Conservation (phyloP, 805 yeast genomes). For the Candida sonorensis region DNA sequence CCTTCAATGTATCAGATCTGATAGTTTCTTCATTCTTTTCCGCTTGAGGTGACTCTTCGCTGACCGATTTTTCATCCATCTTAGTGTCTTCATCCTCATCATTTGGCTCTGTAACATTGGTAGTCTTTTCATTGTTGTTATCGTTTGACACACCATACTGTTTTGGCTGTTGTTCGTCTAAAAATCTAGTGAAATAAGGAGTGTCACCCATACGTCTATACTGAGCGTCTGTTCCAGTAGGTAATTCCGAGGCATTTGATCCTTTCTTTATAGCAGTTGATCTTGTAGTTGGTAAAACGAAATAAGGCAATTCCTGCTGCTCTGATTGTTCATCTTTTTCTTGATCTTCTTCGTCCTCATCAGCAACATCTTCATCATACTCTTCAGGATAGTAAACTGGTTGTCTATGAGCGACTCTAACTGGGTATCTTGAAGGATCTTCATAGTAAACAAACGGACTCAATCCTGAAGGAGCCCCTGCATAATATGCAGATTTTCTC, state of each 20-base stretch:
- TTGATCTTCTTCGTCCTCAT: constrained; percentile 1
- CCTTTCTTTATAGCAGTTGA: no score
- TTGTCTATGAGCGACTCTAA: no score
- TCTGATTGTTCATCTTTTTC: constrained; percentile 6
- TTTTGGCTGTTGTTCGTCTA: constrained; percentile 5
- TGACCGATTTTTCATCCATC: constrained; percentile 1
- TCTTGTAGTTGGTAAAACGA: no score
- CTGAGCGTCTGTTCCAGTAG: constrained; percentile 7
- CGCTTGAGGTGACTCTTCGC: background rate
- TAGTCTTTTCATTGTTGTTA: background rate
- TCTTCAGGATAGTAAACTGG: no score
- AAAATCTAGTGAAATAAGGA: constrained; percentile 12
- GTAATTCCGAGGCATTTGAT: no score
- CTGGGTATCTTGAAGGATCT: no score
- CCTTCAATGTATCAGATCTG: no score
- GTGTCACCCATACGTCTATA: constrained; percentile 12
- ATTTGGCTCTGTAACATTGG: background rate
- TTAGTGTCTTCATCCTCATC: constrained; percentile 2
- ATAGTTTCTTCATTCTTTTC: background rate
- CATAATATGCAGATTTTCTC: no score
- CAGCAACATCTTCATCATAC: no score
- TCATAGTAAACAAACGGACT: no score
- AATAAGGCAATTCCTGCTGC: no score
- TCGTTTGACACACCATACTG: constrained; percentile 1
- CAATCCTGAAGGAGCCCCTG: no score